Evolutionary conservation across 2,329 filamentous ascomycete genomes (phyloP).

Genomic region (Fusarium pininemorale): DNA sequence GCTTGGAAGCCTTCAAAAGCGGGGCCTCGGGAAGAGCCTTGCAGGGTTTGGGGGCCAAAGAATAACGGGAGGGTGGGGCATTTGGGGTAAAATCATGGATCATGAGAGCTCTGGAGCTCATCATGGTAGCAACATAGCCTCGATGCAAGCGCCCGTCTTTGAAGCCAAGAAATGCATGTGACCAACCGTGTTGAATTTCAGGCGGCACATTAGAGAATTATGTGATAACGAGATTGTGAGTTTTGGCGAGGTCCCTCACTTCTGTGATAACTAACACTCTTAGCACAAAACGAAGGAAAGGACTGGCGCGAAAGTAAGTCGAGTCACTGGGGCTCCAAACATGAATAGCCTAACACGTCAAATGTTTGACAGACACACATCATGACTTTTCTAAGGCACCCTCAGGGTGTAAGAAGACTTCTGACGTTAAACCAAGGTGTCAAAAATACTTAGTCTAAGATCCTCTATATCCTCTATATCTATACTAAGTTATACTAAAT

Average conservation of each 20-base stretch:
- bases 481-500: no score
- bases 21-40: conserved; percentile 29
- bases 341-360: not conserved
- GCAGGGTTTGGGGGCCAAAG: conserved; percentile 32
- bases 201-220: not conserved
- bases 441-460: no score
- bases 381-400: not conserved
- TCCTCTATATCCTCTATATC: no score
- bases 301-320: not conserved
- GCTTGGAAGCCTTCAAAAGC: conserved; percentile 23
- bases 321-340: not conserved
- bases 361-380: not conserved
- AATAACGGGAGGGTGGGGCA: conserved; percentile 13
- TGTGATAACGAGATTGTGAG: not conserved
- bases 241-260: not conserved
- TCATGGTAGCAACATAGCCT: conserved; percentile 32
- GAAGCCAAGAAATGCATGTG: conserved; percentile 34
- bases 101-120: conserved; percentile 27
- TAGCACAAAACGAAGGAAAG: not conserved
- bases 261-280: not conserved
- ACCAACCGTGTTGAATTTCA: not conserved
- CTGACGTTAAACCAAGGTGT: no score
- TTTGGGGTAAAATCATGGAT: conserved; percentile 27
- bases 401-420: no score
- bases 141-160: conserved; percentile 36